phyloP scores from a whole-genome alignment of 345 rosid species.

The Salix exigua region DNA sequence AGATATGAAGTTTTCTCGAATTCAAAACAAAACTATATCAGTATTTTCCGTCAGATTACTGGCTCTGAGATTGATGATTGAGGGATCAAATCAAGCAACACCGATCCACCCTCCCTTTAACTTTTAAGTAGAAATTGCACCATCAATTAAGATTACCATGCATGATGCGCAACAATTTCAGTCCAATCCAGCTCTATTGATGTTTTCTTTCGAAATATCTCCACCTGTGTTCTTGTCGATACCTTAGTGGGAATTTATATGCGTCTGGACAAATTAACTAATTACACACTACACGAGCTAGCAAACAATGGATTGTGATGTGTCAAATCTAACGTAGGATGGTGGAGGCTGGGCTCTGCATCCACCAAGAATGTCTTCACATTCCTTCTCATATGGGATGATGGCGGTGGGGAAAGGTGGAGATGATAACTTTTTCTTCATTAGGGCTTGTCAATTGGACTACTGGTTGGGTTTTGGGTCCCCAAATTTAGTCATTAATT shows the following conservation, averaged over 20 bases:
- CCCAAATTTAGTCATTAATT: slow-evolving; percentile 14
- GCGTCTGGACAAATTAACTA: slow-evolving; percentile 7
- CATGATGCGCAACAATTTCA: not conserved
- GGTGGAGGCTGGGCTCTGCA: slow-evolving; percentile 24
- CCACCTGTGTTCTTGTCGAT: not conserved
- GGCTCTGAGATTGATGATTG: not conserved
- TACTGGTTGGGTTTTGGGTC: slow-evolving; percentile 19
- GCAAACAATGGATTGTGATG: slow-evolving; percentile 17
- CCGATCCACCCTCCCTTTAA: not conserved
- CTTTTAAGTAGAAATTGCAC: not conserved
- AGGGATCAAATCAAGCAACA: not conserved
- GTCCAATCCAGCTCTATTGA: not conserved
- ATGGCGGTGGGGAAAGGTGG: slow-evolving; percentile 23
- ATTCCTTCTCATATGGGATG: slow-evolving; percentile 23
- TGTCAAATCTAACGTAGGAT: slow-evolving; percentile 29
- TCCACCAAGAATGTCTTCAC: slow-evolving; percentile 14
- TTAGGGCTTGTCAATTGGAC: slow-evolving; percentile 30
- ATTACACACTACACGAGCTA: not conserved
- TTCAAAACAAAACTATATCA: not conserved
- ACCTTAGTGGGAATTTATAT: not conserved
- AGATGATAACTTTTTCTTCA: slow-evolving; percentile 12
- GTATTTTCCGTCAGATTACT: not conserved
- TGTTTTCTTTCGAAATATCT: not conserved
- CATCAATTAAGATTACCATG: not conserved
- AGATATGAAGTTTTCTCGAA: no score